Percentiles rank a stretch among this genome's conserved stretches.
phyloP scores from a whole-genome alignment of 23 red algal genomes.

The Gracilaria gracilis region DNA sequence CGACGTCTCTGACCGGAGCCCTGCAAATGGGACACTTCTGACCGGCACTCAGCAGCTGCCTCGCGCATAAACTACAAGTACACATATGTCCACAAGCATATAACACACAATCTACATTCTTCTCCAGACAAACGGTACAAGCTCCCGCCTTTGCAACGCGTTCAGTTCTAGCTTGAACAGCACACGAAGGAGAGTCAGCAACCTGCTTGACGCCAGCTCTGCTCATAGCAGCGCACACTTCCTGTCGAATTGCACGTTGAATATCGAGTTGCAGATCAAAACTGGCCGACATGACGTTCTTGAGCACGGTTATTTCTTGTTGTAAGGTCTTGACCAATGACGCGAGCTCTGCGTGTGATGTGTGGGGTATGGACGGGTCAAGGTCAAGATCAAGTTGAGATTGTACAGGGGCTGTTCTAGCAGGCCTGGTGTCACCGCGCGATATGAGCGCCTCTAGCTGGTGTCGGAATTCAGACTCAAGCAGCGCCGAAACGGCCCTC shows the following conservation, averaged over 20 bases:
- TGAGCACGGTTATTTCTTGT: conserved; percentile 73
- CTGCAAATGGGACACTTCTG: conserved; percentile 85
- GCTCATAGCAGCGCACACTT: conserved; percentile 75
- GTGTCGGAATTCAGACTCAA: conserved; percentile 83
- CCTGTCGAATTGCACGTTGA: conserved; percentile 87
- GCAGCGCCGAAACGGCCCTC: conserved; percentile 62
- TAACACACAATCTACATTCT: conserved; percentile 70
- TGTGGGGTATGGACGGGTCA: background rate
- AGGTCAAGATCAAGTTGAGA: background rate
- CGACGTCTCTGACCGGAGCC: conserved; percentile 86
- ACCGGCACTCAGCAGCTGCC: conserved; percentile 69
- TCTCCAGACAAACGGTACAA: conserved; percentile 84
- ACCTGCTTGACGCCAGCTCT: conserved; percentile 18
- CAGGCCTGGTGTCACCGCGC: conserved; percentile 23
- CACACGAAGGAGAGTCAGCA: background rate
- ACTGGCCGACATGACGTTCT: conserved; percentile 75
- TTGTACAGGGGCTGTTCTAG: background rate
- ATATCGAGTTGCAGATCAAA: conserved; percentile 95
- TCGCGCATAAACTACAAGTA: conserved; percentile 78
- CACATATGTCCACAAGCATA: conserved; percentile 94
- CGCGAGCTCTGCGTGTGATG: conserved; percentile 20
- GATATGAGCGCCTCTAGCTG: conserved; percentile 72
- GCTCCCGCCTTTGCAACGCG: conserved; percentile 49
- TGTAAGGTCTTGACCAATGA: conserved; percentile 49
- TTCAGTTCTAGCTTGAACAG: background rate